Percentiles rank a stretch among this genome's conserved stretches.
Evolutionary conservation across 129 eudicot species (phyloP).

Genomic region (Rutidosis leptorrhynchoides): DNA sequence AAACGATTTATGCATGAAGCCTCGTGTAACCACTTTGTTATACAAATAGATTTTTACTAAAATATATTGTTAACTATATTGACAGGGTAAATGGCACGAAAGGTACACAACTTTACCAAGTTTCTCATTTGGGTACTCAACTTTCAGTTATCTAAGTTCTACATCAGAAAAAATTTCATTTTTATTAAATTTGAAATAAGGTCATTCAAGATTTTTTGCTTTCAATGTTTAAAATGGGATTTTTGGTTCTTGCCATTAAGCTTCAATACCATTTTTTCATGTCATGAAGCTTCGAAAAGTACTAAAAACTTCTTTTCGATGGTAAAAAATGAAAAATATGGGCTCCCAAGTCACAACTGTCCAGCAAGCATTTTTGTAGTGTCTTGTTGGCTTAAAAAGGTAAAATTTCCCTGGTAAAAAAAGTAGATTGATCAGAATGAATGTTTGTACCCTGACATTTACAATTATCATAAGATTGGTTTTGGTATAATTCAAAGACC

Average conservation of each 20-base stretch:
- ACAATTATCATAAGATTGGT: no score
- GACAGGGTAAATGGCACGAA: no score
- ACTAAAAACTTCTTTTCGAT: background rate
- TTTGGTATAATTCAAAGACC: no score
- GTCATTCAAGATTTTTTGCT: background rate
- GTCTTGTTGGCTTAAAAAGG: background rate
- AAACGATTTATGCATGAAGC: background rate
- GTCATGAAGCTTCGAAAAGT: background rate
- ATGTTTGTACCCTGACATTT: no score
- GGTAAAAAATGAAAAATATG: background rate
- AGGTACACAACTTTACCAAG: background rate
- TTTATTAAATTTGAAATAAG: background rate
- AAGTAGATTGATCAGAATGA: no score
- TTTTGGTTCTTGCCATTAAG: background rate
- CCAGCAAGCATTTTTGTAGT: background rate
- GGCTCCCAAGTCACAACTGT: background rate
- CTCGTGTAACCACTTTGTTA: background rate
- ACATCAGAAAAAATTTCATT: background rate
- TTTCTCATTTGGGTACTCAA: background rate
- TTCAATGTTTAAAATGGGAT: background rate
- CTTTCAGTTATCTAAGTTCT: background rate
- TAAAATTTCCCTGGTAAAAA: no score
- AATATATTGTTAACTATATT: background rate
- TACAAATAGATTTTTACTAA: no score
- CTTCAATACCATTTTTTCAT: background rate